These are phyloP conservation scores for Brassica rapa DNA, from an alignment of 345 rosid species.

Conservation along the genomic window DNA sequence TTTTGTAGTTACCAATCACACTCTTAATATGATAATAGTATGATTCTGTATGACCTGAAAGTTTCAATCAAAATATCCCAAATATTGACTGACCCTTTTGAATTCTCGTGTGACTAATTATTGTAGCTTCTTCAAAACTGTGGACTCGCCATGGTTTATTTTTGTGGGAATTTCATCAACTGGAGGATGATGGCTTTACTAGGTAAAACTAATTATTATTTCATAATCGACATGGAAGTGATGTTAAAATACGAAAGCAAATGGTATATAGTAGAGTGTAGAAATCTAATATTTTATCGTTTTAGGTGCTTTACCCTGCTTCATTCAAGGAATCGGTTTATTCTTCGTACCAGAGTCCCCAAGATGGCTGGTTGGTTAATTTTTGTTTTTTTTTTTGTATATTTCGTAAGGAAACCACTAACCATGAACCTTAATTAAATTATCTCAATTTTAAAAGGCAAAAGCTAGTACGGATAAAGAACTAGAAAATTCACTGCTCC, in stretches of 20 bases:
- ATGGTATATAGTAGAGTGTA: background rate
- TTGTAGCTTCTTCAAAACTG: conserved; percentile 38
- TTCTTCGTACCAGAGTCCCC: conserved; percentile 64
- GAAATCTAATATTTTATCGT: background rate
- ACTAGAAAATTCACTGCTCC: conserved; percentile 47
- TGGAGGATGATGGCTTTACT: conserved; percentile 40
- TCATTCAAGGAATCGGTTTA: conserved; percentile 44
- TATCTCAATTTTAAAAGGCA: conserved; percentile 39
- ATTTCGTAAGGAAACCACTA: background rate
- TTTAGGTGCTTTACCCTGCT: conserved; percentile 46
- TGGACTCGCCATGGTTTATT: conserved; percentile 34
- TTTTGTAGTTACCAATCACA: too few species aligned
- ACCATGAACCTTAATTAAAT: background rate
- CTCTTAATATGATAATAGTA: background rate
- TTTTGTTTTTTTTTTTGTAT: background rate
- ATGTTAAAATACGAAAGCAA: background rate
- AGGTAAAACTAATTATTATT: conserved; percentile 17
- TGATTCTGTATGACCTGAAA: background rate
- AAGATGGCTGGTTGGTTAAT: conserved; percentile 50
- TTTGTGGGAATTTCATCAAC: conserved; percentile 32
- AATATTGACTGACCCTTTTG: background rate
- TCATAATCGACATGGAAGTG: background rate
- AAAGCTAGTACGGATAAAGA: conserved; percentile 50
- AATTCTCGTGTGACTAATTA: background rate
- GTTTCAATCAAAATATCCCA: background rate